Evolutionary conservation across 441 rosid genomes (phyloP), one percentile per base, ranked within the genome.

Genomic region (Rhodomyrtus psidioides): DNA sequence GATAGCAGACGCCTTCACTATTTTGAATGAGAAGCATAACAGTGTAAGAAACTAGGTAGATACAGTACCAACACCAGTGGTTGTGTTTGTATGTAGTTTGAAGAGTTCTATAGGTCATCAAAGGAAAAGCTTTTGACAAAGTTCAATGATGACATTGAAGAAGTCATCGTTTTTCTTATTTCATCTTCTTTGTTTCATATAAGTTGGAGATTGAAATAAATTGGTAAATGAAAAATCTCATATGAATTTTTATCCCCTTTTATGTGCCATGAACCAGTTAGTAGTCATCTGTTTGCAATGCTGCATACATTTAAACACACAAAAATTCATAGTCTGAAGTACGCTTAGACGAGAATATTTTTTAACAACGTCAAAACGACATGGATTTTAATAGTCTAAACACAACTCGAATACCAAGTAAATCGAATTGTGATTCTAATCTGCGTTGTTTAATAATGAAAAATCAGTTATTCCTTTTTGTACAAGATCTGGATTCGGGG

Each of bases 1-100:
- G 98, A 96, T 83, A 90, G 92, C 2, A 92, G 97, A 87, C 91
- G 89, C 81, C 83, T 86, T 58, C 88, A 87, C 49, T 58, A 89
- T 76, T 87, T 88, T 85, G 57, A 84, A 53, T 84, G 49, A 88
- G 34, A 83, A 70, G 79, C 74, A 39, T 1, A 2, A n/a, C 15
- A 65, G 21, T 65, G 49, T n/a, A 70, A 21, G 49, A 12, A 39
- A 70, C 16, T 21, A 39, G 15, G 49, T 6, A 70, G 15, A 70
- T 9, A 65, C 3, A 65, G 76, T 17, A 24, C n/a, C 79, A 21
- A 70, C 79, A 21, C 49, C 79, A 21, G 79, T 39, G 49, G 79
- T 12, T 70, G 46, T 70, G 6, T 70, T 65, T 70, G 16, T 70
- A 34, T 19, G 46, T 34, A 30, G 76, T 7, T 9, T 34, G 19